Percentiles rank a stretch among this genome's conserved stretches.
phyloP scores from a whole-genome alignment of 2,329 filamentous ascomycete species.

The Claviceps sp. region DNA sequence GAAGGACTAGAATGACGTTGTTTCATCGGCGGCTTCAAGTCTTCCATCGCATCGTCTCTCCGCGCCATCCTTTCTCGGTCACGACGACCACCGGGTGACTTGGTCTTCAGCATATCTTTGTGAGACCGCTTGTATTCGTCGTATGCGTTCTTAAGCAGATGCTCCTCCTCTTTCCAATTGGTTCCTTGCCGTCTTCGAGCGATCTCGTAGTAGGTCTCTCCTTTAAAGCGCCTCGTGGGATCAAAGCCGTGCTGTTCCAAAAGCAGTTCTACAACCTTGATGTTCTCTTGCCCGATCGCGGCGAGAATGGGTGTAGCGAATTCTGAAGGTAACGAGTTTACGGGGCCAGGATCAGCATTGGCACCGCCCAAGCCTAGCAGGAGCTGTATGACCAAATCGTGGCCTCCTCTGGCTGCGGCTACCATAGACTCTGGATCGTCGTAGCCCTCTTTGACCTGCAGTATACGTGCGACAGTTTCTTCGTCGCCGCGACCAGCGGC shows the following conservation, averaged over 20 bases:
- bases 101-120: conserved; percentile 34
- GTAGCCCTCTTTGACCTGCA: conserved; percentile 46
- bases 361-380: conserved; percentile 54
- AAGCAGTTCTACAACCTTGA: conserved; percentile 71
- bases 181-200: conserved; percentile 72
- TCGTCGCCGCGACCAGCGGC: conserved; percentile 49
- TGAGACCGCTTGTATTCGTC: conserved; percentile 47
- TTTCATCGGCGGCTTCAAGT: conserved; percentile 27
- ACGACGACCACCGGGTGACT: conserved; percentile 32
- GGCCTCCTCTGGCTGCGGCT: conserved; percentile 81
- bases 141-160: conserved; percentile 64
- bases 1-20: conserved; percentile 36
- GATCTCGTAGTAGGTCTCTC: conserved; percentile 76
- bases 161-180: conserved; percentile 79
- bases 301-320: conserved; percentile 87
- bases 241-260: conserved; percentile 69
- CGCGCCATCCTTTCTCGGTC: conserved; percentile 27
- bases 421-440: conserved; percentile 79
- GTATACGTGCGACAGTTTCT: conserved; percentile 46
- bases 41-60: conserved; percentile 32
- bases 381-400: conserved; percentile 75
- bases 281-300: conserved; percentile 79
- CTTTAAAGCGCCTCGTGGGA: conserved; percentile 63
- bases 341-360: conserved; percentile 54
- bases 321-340: conserved; percentile 47